Evolutionary conservation across 2,329 filamentous ascomycete genomes (phyloP).

Genomic region (Beauveria australis): DNA sequence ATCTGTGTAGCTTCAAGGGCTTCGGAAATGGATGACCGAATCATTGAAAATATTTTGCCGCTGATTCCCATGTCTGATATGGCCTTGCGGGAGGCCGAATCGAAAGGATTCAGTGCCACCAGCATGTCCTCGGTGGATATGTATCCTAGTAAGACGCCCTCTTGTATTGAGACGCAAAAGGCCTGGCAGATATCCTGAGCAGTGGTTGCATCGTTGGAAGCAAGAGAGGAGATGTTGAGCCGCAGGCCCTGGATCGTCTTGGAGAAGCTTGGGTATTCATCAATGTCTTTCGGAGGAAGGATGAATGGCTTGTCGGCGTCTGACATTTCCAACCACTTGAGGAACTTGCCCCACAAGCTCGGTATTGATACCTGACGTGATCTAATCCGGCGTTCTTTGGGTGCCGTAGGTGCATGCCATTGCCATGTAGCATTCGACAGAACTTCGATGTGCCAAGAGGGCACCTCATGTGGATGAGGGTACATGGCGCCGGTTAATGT

Average conservation of each 20-base stretch:
- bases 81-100: background rate
- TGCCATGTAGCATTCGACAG: constrained; percentile 39
- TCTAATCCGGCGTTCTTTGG: constrained; percentile 20
- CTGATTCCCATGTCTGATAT: background rate
- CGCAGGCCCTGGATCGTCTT: background rate
- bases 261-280: background rate
- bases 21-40: background rate
- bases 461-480: constrained; percentile 26
- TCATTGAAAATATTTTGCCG: background rate
- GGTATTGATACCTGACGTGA: constrained; percentile 14
- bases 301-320: constrained; percentile 17
- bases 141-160: background rate
- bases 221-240: background rate
- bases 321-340: constrained; percentile 21
- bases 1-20: background rate
- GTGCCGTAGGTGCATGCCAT: constrained; percentile 41
- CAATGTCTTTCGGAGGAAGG: constrained; percentile 8
- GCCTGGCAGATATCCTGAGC: background rate
- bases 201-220: background rate
- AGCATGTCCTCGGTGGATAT: constrained; percentile 1
- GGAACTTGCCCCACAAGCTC: constrained; percentile 19
- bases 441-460: constrained; percentile 39
- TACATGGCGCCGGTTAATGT: constrained; percentile 44
- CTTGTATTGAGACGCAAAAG: background rate
- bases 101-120: background rate